Percentiles rank a stretch among this genome's conserved stretches.
These are phyloP conservation scores for Xylaria venustula DNA, from an alignment of 495 filamentous ascomycete genomes.

Conservation along the genomic window DNA sequence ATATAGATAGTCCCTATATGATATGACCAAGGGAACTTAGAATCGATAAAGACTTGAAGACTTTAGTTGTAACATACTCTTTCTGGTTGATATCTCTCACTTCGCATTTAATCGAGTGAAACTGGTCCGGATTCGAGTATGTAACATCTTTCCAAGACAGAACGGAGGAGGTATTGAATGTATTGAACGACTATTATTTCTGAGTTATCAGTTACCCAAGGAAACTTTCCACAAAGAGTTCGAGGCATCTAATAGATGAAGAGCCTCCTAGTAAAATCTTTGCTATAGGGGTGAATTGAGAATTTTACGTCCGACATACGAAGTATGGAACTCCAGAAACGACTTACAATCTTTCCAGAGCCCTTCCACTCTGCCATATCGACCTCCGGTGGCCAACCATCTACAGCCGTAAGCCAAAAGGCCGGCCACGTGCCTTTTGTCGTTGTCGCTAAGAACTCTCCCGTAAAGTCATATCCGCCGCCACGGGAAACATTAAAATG, in stretches of 20 bases:
- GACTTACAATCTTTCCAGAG: conserved; percentile 47
- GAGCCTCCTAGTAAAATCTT: background rate
- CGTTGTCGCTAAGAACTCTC: conserved; percentile 52
- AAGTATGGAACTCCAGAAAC: background rate
- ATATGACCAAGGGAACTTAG: no score
- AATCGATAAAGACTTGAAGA: no score
- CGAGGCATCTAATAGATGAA: background rate
- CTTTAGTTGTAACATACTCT: conserved; percentile 27
- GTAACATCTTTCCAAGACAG: conserved; percentile 47
- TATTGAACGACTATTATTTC: conserved; percentile 48
- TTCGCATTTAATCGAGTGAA: conserved; percentile 52
- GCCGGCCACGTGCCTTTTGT: conserved; percentile 58
- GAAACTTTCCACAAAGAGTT: background rate
- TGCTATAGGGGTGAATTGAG: no score
- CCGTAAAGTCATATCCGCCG: conserved; percentile 52
- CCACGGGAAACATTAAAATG: conserved; percentile 45
- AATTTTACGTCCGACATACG: no score
- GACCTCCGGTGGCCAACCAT: conserved; percentile 63
- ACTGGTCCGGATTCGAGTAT: conserved; percentile 47
- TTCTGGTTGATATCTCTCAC: conserved; percentile 52
- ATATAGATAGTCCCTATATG: background rate
- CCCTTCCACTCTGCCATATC: conserved; percentile 66
- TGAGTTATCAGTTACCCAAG: background rate
- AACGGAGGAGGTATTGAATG: conserved; percentile 54
- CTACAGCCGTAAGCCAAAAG: conserved; percentile 61